Conservation (phyloP, 1,139 yeast species). For the Diutina neorugosa region DNA sequence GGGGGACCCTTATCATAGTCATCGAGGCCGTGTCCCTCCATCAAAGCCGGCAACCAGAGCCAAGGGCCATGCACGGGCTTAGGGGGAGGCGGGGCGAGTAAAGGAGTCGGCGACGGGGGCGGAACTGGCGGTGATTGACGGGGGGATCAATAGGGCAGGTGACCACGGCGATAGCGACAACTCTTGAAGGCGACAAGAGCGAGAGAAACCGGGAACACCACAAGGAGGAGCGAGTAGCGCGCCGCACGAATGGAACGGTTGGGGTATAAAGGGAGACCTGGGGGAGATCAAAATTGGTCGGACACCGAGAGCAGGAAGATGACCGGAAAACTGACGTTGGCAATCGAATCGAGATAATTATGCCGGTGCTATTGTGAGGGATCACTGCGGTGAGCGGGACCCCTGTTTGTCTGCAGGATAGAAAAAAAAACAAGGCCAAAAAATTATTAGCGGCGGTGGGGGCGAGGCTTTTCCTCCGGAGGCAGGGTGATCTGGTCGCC, state of each 20-base stretch:
- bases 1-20: neutral
- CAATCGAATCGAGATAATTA: neutral
- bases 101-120: no score
- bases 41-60: neutral
- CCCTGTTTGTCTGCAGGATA: neutral
- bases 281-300: neutral
- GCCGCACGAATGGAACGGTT: neutral
- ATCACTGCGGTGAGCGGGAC: neutral
- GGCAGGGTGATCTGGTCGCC: neutral
- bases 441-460: neutral
- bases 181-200: neutral
- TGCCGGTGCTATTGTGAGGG: neutral
- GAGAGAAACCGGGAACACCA: neutral
- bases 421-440: neutral
- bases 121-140: neutral
- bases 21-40: constrained; percentile 2
- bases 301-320: neutral
- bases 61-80: neutral
- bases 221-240: neutral
- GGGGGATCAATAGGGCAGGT: neutral
- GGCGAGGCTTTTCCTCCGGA: neutral
- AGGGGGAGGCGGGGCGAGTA: neutral
- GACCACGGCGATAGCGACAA: neutral
- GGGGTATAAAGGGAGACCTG: neutral
- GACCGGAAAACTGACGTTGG: neutral